phyloP scores from a whole-genome alignment of 2,329 filamentous ascomycete species.

The Trichoderma polysporum region DNA sequence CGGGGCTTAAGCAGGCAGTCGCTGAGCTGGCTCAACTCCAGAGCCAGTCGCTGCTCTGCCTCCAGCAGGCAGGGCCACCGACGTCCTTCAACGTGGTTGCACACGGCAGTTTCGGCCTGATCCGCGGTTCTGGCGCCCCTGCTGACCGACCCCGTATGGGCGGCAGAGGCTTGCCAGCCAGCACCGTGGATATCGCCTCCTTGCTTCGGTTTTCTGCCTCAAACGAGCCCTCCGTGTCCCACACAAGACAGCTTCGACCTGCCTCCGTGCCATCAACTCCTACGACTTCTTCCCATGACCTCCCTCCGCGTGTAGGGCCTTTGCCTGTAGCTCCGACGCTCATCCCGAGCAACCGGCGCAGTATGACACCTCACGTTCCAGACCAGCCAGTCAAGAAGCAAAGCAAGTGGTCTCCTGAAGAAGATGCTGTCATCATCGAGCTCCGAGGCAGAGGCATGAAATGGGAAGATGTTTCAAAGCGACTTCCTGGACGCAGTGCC shows the following conservation, averaged over 20 bases:
- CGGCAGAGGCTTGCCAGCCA: slow-evolving; percentile 43
- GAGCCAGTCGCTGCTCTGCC: slow-evolving; percentile 43
- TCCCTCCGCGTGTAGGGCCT: slow-evolving; percentile 27
- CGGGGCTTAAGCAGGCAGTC: slow-evolving; percentile 27
- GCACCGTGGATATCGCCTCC: slow-evolving; percentile 92
- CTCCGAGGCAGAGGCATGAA: slow-evolving; percentile 91
- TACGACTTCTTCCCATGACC: slow-evolving; percentile 24
- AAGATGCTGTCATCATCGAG: slow-evolving; percentile 91
- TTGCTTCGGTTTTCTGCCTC: slow-evolving; percentile 77
- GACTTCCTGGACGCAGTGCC: slow-evolving; percentile 82
- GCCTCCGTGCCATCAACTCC: slow-evolving; percentile 28
- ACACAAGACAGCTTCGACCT: slow-evolving; percentile 34
- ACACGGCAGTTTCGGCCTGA: slow-evolving; percentile 31
- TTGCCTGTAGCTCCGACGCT: slow-evolving; percentile 35
- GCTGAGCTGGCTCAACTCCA: slow-evolving; percentile 45
- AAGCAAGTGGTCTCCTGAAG: slow-evolving; percentile 93
- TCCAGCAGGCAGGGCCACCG: slow-evolving; percentile 42
- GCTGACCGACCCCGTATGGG: slow-evolving; percentile 30
- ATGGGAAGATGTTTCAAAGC: slow-evolving; percentile 96
- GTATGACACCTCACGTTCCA: slow-evolving; percentile 47
- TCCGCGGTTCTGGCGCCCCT: slow-evolving; percentile 32
- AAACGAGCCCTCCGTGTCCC: slow-evolving; percentile 63
- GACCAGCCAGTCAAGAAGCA: slow-evolving; percentile 86
- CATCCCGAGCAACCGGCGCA: slow-evolving; percentile 35
- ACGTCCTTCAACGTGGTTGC: slow-evolving; percentile 32